Evolutionary conservation across 257 asterid species (phyloP).

Genomic region (Gentiana straminea): DNA sequence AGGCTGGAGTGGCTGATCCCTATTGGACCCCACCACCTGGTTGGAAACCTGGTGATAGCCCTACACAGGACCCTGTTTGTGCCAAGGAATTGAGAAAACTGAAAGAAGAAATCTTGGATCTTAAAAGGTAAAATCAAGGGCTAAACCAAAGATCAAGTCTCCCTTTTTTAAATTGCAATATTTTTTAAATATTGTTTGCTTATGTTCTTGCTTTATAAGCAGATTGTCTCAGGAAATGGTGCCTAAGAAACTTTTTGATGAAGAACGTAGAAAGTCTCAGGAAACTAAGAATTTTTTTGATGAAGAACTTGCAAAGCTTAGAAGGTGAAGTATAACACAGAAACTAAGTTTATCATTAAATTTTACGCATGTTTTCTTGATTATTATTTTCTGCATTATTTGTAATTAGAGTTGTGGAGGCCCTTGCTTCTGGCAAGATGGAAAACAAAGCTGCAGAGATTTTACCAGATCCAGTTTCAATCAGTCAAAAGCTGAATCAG

Average conservation of each 20-base stretch:
- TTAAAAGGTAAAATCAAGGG: constrained; percentile 45
- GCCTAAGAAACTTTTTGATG: constrained; percentile 48
- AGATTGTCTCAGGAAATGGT: constrained; percentile 41
- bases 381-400: constrained; percentile 9
- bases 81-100: constrained; percentile 56
- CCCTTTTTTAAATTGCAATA: neutral
- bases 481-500: constrained; percentile 27
- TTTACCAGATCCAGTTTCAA: constrained; percentile 21
- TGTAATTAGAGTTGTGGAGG: constrained; percentile 45
- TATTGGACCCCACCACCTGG: constrained; percentile 97
- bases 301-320: constrained; percentile 53
- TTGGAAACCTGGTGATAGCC: constrained; percentile 86
- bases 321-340: constrained; percentile 25
- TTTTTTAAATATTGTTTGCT: neutral
- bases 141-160: neutral
- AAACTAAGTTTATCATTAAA: neutral
- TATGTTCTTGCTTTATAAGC: constrained; percentile 5
- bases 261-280: constrained; percentile 50
- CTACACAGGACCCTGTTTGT: constrained; percentile 81
- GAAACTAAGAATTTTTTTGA: constrained; percentile 44
- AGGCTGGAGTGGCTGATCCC: constrained; percentile 83
- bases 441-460: constrained; percentile 28
- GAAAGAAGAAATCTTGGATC: constrained; percentile 39
- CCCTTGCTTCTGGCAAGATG: constrained; percentile 26
- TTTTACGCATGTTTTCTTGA: neutral